Percentiles rank a stretch among this genome's conserved stretches.
phyloP scores from a whole-genome alignment of 176 grass and related monocot species.

The Cymbopogon citratus region DNA sequence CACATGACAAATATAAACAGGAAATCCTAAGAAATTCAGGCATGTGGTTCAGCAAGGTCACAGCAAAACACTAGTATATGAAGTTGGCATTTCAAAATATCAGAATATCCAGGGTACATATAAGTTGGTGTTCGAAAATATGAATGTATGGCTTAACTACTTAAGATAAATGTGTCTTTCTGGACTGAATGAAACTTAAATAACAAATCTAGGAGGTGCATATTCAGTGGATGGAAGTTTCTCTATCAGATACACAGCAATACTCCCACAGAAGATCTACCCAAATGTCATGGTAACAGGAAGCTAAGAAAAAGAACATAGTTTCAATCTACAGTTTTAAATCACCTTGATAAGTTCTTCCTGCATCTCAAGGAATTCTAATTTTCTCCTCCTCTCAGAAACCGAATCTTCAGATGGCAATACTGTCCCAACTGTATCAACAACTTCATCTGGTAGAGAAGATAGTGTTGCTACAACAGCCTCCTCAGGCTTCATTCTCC shows the following conservation, averaged over 20 bases:
- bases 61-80: neutral
- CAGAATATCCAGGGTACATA: neutral
- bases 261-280: neutral
- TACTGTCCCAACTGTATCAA: constrained; percentile 88
- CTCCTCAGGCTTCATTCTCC: constrained; percentile 96
- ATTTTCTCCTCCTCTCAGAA: constrained; percentile 87
- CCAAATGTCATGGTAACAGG: neutral
- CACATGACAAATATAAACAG: neutral
- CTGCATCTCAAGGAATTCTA: constrained; percentile 99
- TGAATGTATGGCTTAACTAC: neutral
- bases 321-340: neutral
- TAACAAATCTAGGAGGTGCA: neutral
- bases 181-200: neutral
- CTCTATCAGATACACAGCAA: neutral
- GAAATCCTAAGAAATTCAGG: neutral
- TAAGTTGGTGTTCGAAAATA: constrained; percentile 3
- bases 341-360: constrained; percentile 99
- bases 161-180: neutral
- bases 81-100: neutral
- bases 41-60: neutral
- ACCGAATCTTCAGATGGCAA: constrained; percentile 97
- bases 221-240: constrained; percentile 4
- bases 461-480: constrained; percentile 98
- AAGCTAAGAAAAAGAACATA: neutral
- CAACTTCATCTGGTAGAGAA: constrained; percentile 98